phyloP scores from a whole-genome alignment of 768 basidiomycete species.

The Grammothele lineata region DNA sequence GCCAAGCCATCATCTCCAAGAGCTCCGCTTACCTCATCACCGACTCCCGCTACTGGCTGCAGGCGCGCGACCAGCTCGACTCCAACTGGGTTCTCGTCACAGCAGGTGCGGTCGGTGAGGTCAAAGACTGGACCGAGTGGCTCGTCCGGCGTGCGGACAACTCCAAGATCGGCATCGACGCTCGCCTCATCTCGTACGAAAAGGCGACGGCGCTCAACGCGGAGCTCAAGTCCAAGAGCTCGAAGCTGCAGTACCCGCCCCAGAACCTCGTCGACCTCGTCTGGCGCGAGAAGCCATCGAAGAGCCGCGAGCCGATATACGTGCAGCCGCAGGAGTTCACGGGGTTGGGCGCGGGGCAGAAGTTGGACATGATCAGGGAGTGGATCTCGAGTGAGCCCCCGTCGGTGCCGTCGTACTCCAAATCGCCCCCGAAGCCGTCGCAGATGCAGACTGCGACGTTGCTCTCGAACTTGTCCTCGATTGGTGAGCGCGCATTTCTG shows the following conservation, averaged over 20 bases:
- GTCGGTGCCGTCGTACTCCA: conserved; percentile 58
- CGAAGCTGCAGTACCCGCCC: conserved; percentile 74
- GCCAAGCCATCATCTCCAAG: conserved; percentile 65
- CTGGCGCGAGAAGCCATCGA: conserved; percentile 74
- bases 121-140: conserved; percentile 80
- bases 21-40: conserved; percentile 68
- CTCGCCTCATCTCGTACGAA: conserved; percentile 75
- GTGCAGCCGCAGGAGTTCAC: conserved; percentile 71
- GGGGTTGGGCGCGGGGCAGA: conserved; percentile 60
- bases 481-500: conserved; percentile 44
- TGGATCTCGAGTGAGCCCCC: conserved; percentile 66
- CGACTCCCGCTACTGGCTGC: conserved; percentile 82
- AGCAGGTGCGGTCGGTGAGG: conserved; percentile 47
- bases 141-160: conserved; percentile 31
- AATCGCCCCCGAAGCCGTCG: conserved; percentile 50
- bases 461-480: conserved; percentile 63
- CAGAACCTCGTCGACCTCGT: conserved; percentile 81
- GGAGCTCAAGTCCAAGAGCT: conserved; percentile 47
- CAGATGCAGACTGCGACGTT: conserved; percentile 68
- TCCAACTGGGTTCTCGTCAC: conserved; percentile 66
- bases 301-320: conserved; percentile 61
- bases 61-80: conserved; percentile 69
- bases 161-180: conserved; percentile 72
- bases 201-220: conserved; percentile 58
- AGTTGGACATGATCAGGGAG: conserved; percentile 63